Base-by-base conservation (phyloP, 352 stramenopile genomes). In the Aphanomyces invadans region DNA sequence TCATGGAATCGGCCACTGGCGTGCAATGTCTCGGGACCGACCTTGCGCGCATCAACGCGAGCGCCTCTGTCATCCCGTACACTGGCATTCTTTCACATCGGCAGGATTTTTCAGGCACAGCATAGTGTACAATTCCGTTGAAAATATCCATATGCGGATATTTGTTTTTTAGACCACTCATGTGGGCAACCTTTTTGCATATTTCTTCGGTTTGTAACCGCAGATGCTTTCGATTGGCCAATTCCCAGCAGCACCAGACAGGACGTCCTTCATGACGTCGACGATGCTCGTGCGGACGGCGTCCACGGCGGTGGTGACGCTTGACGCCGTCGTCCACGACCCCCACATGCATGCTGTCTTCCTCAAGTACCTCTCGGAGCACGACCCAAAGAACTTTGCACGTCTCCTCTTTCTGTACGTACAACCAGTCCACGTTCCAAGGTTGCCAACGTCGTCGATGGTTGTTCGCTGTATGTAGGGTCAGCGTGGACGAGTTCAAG, bases 401-500 rank as follows among this genome's bases (percentile, higher is more conserved):
- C 84, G 81, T 3, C 70, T 93, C 38, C 72, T 93, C 42, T 93
- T 93, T 56, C 75, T 93, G 76, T 87, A 69, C 53, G 76, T 79
- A 7, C 25, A 10, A 44, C 10, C 36, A 29, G 33, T 7, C 23
- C 62, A 31, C 19, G 29, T n/a, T n/a, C n/a, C n/a, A n/a, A n/a
- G n/a, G n/a, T n/a, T n/a, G n/a, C n/a, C n/a, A n/a, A n/a, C n/a
- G n/a, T n/a, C n/a, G n/a, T n/a, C n/a, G n/a, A n/a, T n/a, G n/a
- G n/a, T n/a, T n/a, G n/a, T n/a, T n/a, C n/a, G n/a, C n/a, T n/a
- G n/a, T 62, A 39, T 65, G 12, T 63, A 86, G 78, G 15, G 85
- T 93, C 63, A 92, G 83, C 46, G 85, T 93, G 3, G 85, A 93
- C 25, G 85, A 93, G 70, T 93, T 92, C 74, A 93, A 93, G 74